Evolutionary conservation across 495 filamentous ascomycete species (phyloP), one percentile per base, ranked within the genome.

Genomic region (Aeminium ludgeri): DNA sequence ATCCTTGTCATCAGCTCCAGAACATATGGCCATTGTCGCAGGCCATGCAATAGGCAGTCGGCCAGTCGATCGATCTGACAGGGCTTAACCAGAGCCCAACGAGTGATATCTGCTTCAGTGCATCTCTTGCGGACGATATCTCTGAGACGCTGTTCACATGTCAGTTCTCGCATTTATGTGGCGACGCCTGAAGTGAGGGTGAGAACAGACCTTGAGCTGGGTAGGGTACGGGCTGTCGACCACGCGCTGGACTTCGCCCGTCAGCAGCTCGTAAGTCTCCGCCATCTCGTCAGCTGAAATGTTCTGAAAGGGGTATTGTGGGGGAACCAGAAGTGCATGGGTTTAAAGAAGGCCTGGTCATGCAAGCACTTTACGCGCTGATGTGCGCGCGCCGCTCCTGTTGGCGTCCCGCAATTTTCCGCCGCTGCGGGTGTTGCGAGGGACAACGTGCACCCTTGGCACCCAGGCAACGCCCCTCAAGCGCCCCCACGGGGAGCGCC

Each of bases 1-100:
- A 41, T 36, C 2, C 12, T 20, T 12, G 39, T 41, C 38, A 61
- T 36, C 31, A 59, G 46, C 15, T 48, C 25, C 41, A 61, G 33
- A 18, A 54, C 44, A 46, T 56, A 52, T 1, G 52, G 42, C 55
- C 55, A 55, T n/a, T 49, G 49, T 8, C 40, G 33, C 31, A 59
- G 38, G 10, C 49, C 55, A 1, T 50, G 50, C 10, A 50, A 25
- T n/a, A 56, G 34, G n/a, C 51, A 35, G 11, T 36, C 43, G 1
- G 50, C 51, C 32, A 61, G 41, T 16, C 17, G 34, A 11, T 37
- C 19, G 32, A 57, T 32, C 30, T 51, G 44, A 36, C 54, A 59
- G 1, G 52, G 48, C 12, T 53, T 49, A 0, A 17, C 36, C 29
- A 46, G 48, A 10, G 48, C 29, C 39, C 51, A 55, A 39, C 32